Evolutionary conservation across 441 rosid species (phyloP), one percentile per base, ranked within the genome.

Genomic region (Pelargonium myrrhifolium): DNA sequence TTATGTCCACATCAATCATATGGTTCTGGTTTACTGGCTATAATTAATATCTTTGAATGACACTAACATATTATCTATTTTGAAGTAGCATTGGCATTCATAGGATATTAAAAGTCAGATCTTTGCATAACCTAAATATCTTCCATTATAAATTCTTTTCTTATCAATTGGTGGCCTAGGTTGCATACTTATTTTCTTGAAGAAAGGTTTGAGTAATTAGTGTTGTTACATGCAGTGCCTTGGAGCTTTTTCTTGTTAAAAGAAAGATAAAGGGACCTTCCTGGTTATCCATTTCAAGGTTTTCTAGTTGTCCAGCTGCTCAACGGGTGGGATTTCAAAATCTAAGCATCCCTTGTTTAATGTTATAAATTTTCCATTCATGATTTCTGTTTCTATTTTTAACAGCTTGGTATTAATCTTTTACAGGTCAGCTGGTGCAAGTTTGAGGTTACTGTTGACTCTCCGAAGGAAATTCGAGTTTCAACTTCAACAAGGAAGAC

Each of bases 351-450:
- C 56, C 28, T 22, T 73, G 40, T 66, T 68, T 68, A 45, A 53
- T 67, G 51, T 61, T 10, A 49, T 65, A 51, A 37, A 35, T 49
- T 68, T 61, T 43, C 39, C 42, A 2, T 26, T 40, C 65, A 14
- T 71, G 43, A 70, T 49, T 71, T 61, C 43, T 58, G 69, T 70
- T 74, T 69, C 61, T 53, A 58, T 68, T 69, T 18, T 45, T 69
- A 70, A 69, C 74, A 71, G 68, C 51, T 64, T 68, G 66, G 64
- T 68, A 72, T 67, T 75, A 65, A 67, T 69, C 67, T 73, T 78
- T 68, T 6, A 66, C 80, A 92, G 99, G 92, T 92, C 75, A 94
- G 99, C 83, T 92, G 96, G 99, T 94, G 99, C 86, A 92, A 86
- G 79, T 89, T 86, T 83, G 99, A 94, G 84, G 75, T 94, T 61